Conservation (phyloP, 441 rosid species). For the Lepidium campestre region DNA sequence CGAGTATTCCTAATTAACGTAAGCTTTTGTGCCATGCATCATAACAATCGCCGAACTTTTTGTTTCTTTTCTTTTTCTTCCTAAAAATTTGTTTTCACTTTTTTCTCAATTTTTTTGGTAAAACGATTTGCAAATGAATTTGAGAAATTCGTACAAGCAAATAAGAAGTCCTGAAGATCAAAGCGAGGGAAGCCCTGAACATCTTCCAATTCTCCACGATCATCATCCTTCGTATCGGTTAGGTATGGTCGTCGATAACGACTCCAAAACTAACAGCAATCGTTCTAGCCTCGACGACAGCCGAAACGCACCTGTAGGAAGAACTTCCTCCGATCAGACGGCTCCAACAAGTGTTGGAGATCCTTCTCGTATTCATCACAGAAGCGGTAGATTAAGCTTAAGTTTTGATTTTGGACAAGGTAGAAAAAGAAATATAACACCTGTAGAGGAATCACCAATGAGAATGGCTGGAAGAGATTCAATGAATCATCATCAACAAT, state of each 20-base stretch:
- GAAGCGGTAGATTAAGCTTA: background rate
- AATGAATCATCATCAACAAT: background rate
- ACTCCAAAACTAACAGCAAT: constrained; percentile 2
- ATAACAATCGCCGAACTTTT: constrained; percentile 24
- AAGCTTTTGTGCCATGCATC: constrained; percentile 23
- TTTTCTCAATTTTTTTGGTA: background rate
- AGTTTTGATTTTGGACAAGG: constrained; percentile 29
- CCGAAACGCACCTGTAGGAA: background rate
- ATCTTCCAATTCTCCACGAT: constrained; percentile 38
- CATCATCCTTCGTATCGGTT: background rate
- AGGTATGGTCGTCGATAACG: background rate
- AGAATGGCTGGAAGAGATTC: constrained; percentile 20
- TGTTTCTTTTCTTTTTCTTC: constrained; percentile 13
- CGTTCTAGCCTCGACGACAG: constrained; percentile 8
- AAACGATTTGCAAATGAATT: constrained; percentile 27
- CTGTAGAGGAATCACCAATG: constrained; percentile 30
- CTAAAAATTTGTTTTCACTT: background rate
- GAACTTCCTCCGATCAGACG: background rate
- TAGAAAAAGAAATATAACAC: constrained; percentile 1
- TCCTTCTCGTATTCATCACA: background rate
- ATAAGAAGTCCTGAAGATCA: constrained; percentile 1
- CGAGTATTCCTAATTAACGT: background rate
- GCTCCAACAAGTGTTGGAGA: background rate
- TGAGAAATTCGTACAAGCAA: constrained; percentile 39
- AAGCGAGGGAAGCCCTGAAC: constrained; percentile 23